Percentiles rank a stretch among this genome's conserved stretches.
Conservation (phyloP, 2,329 filamentous ascomycete genomes). For the Dactylellina sp. region DNA sequence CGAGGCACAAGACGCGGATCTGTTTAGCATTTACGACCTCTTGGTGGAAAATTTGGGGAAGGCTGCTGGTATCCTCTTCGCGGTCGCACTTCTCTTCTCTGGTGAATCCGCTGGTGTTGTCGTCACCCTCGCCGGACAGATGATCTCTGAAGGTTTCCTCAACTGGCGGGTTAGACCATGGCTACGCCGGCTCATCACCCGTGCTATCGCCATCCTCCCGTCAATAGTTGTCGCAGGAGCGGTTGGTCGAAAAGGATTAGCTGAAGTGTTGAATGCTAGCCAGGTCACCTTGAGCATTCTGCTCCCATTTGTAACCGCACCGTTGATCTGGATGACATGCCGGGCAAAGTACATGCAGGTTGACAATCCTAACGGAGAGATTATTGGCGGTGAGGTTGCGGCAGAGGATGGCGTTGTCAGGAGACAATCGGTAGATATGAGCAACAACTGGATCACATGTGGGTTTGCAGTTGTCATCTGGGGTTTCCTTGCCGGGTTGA, state of each 20-base stretch:
- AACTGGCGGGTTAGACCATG: conserved; percentile 80
- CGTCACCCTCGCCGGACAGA: conserved; percentile 89
- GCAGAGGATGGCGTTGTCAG: conserved; percentile 59
- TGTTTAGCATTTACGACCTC: conserved; percentile 84
- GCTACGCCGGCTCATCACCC: conserved; percentile 80
- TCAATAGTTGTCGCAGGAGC: conserved; percentile 85
- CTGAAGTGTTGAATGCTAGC: conserved; percentile 77
- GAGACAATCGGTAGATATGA: conserved; percentile 71
- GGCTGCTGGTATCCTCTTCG: conserved; percentile 84
- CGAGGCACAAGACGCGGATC: conserved; percentile 75
- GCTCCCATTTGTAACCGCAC: conserved; percentile 83
- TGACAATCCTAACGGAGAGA: conserved; percentile 59
- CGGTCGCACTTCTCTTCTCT: conserved; percentile 81
- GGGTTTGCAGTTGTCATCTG: conserved; percentile 74
- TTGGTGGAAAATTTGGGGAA: conserved; percentile 76
- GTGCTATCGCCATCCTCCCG: conserved; percentile 82
- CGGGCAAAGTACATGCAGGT: conserved; percentile 83
- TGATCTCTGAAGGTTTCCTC: conserved; percentile 85
- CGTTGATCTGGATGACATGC: conserved; percentile 86
- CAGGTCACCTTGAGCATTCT: conserved; percentile 84
- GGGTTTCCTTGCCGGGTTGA: conserved; percentile 80
- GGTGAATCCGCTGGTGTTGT: conserved; percentile 86
- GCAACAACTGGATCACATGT: conserved; percentile 76
- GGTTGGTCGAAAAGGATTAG: conserved; percentile 77
- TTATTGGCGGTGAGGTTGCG: conserved; percentile 60